phyloP scores from a whole-genome alignment of 352 stramenopile species.

The Pythium rhizo-oryzae region DNA sequence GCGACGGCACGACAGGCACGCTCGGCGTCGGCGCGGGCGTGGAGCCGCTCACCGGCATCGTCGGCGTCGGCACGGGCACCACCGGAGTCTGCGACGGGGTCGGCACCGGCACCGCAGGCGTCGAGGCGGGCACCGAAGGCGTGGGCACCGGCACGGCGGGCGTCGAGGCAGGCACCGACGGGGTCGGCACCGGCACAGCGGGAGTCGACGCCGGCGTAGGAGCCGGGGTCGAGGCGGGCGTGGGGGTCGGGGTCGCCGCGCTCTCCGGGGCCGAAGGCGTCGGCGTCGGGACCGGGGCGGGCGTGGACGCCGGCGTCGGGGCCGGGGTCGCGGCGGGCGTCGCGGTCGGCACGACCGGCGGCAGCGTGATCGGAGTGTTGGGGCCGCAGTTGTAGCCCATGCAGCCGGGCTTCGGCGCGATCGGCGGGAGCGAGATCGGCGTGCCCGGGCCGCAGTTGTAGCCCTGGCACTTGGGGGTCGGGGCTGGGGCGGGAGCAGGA shows the following conservation, averaged over 20 bases:
- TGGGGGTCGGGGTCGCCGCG: neutral
- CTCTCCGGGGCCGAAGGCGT: neutral
- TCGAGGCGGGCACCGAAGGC: neutral
- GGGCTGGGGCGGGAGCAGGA: neutral
- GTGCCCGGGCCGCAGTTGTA: constrained; percentile 3
- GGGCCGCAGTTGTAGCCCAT: constrained; percentile 5
- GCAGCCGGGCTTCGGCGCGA: neutral
- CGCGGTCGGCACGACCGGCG: neutral
- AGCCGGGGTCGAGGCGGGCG: constrained; percentile 10
- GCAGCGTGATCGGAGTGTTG: constrained; percentile 10
- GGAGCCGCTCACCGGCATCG: neutral
- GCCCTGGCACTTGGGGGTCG: neutral
- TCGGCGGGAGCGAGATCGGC: neutral
- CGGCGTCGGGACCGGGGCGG: neutral
- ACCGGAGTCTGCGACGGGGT: neutral
- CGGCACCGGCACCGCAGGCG: neutral
- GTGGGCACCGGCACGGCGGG: neutral
- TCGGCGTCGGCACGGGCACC: neutral
- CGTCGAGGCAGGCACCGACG: neutral
- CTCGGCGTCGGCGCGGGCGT: constrained; percentile 4
- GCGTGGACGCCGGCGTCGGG: neutral
- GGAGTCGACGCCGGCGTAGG: neutral
- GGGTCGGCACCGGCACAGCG: no score
- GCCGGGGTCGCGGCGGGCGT: constrained; percentile 3
- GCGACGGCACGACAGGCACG: constrained; percentile 1